Conservation (phyloP, 176 grass and related monocot genomes). For the Canna indica region DNA sequence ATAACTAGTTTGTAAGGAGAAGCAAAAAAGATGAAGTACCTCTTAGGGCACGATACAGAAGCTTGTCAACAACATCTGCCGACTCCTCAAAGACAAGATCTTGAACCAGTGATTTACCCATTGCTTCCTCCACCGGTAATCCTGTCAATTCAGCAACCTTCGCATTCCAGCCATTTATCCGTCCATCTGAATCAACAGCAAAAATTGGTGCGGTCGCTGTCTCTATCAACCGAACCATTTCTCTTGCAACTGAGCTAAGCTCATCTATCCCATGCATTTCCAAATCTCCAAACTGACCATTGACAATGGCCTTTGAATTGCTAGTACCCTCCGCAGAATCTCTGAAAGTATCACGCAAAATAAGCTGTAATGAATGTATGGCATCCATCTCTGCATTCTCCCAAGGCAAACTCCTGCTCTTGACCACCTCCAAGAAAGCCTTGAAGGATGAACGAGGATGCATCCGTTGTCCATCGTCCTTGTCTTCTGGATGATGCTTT, state of each 20-base stretch:
- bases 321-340: constrained; percentile 46
- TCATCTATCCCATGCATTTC: constrained; percentile 87
- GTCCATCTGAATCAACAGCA: constrained; percentile 76
- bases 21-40: constrained; percentile 41
- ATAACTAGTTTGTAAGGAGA: constrained; percentile 1
- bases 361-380: constrained; percentile 94
- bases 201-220: constrained; percentile 91
- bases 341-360: constrained; percentile 70
- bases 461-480: constrained; percentile 93
- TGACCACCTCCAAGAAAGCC: constrained; percentile 93
- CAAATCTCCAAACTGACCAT: constrained; percentile 52
- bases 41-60: constrained; percentile 63
- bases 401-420: constrained; percentile 86
- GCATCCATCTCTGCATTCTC: constrained; percentile 97
- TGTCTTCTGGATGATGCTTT: constrained; percentile 93
- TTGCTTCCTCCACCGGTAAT: constrained; percentile 78
- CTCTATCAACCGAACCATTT: constrained; percentile 96
- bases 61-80: constrained; percentile 48
- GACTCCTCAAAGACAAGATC: constrained; percentile 89
- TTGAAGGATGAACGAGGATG: constrained; percentile 95
- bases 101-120: constrained; percentile 87
- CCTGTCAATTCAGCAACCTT: constrained; percentile 86
- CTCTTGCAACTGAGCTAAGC: constrained; percentile 72
- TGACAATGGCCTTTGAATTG: constrained; percentile 59
- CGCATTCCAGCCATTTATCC: constrained; percentile 98